Evolutionary conservation across 129 eudicot genomes (phyloP), one percentile per base, ranked within the genome.

Genomic region (Escallonia rubra): DNA sequence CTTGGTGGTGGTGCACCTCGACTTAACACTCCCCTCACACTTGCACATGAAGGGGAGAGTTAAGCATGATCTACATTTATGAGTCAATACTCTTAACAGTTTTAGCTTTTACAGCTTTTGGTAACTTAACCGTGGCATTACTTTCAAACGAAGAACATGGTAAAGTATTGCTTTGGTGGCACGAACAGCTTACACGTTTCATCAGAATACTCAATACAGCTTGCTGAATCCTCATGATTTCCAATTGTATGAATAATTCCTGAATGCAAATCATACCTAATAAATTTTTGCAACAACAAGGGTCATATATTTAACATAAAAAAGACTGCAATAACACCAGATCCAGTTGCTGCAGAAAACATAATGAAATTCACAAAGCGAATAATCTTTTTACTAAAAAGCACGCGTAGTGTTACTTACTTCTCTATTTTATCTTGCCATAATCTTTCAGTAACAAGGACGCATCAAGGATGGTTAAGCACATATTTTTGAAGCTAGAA

Each of bases 201-300:
- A 39, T 75, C 67, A 38, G 97, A 90, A 72, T 72, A 89, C 61
- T 90, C 97, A 55, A 85, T 79, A 71, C 85, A 85, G 13, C 86
- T 94, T n/a, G 95, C 99, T 54, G 74, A 61, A 74, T 87, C 93
- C 23, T 84, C 97, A 71, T 90, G 99, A 61, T 68, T 71, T 64
- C 99, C 99, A 74, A 94, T 59, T 15, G 50, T 61, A 34, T 43
- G 48, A 55, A 48, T 56, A 68, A 34, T 67, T 59, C 85, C 99
- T 46, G 85, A 64, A 52, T 77, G 76, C 74, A 94, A 74, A 80
- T 90, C 88, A 68, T 84, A 87, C 94, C 99, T 94, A 77, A 12
- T 52, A 68, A 49, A 68, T n/a, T 60, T 23, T 65, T 64, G 13
- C 44, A 68, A 64, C 39, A 43, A 56, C 57, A 69, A 42, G 56